Conservation (phyloP, 257 asterid species). For the Solanum dulcamara region DNA sequence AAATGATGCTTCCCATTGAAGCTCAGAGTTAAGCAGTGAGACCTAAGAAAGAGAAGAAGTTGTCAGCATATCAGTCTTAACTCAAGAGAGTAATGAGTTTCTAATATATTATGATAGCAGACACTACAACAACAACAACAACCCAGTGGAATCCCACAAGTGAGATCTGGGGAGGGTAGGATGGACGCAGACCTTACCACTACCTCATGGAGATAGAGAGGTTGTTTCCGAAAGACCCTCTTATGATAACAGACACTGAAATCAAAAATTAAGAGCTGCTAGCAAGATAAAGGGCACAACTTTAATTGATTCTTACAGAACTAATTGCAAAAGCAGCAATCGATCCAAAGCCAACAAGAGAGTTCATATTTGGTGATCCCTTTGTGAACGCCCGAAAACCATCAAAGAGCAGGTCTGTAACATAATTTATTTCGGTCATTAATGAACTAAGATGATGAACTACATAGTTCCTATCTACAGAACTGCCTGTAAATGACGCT, state of each 20-base stretch:
- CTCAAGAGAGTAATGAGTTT: background rate
- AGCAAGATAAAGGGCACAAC: constrained; percentile 1
- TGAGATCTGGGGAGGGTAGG: too few species aligned
- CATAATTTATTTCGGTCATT: background rate
- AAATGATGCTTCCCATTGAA: constrained; percentile 87
- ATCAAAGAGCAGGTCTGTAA: constrained; percentile 78
- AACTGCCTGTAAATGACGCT: background rate
- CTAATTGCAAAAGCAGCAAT: constrained; percentile 92
- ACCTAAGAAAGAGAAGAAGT: constrained; percentile 32
- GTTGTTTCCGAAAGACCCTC: too few species aligned
- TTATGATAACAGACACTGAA: constrained; percentile 3
- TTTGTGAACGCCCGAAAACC: constrained; percentile 70
- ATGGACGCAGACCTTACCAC: too few species aligned
- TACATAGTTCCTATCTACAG: background rate
- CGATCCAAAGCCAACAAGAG: constrained; percentile 97
- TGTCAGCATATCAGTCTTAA: background rate
- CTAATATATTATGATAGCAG: background rate
- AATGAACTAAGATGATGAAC: background rate
- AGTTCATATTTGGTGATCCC: constrained; percentile 96
- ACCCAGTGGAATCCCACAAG: too few species aligned
- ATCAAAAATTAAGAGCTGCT: constrained; percentile 3
- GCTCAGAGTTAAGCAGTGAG: constrained; percentile 78
- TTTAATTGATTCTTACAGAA: constrained; percentile 46
- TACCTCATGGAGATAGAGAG: too few species aligned
- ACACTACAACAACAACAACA: too few species aligned